Conservation (phyloP, 1,284 basidiomycete genomes). For the Ganoderma leucocontextum region DNA sequence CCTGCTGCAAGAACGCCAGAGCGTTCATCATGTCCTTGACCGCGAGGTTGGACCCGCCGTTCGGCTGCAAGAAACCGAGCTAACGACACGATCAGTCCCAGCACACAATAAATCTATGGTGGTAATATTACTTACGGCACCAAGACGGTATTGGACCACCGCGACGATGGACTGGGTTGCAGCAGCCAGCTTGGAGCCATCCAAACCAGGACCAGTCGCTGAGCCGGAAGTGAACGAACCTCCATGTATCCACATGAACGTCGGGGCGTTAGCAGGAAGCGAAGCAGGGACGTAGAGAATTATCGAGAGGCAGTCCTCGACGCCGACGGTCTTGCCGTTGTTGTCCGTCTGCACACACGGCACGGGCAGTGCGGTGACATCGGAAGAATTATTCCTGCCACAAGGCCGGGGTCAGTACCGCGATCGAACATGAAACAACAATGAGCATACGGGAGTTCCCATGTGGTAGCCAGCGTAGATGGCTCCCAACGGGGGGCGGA, state of each 20-base stretch:
- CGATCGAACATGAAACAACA: not conserved
- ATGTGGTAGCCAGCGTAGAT: slow-evolving; percentile 59
- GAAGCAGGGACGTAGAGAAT: slow-evolving; percentile 72
- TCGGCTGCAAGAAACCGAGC: slow-evolving; percentile 81
- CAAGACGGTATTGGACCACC: slow-evolving; percentile 86
- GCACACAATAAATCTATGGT: not conserved
- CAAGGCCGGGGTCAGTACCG: slow-evolving; percentile 13
- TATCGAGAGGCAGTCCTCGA: slow-evolving; percentile 84
- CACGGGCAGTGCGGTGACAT: slow-evolving; percentile 66
- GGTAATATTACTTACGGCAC: slow-evolving; percentile 60
- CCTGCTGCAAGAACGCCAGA: slow-evolving; percentile 68
- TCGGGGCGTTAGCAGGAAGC: slow-evolving; percentile 54
- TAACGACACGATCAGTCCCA: slow-evolving; percentile 39
- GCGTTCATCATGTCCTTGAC: slow-evolving; percentile 76
- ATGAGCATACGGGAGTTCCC: slow-evolving; percentile 63
- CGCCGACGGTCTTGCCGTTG: slow-evolving; percentile 52
- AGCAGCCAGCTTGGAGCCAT: slow-evolving; percentile 79
- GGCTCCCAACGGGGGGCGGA: slow-evolving; percentile 65
- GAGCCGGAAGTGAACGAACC: slow-evolving; percentile 84
- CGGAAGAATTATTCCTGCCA: slow-evolving; percentile 57
- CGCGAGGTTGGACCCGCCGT: slow-evolving; percentile 73
- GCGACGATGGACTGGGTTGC: slow-evolving; percentile 84
- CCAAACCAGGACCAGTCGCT: slow-evolving; percentile 76
- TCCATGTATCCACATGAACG: slow-evolving; percentile 85
- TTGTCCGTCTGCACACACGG: slow-evolving; percentile 71